These are phyloP conservation scores for Alliaria petiolata DNA, from an alignment of 345 rosid species.

Conservation along the genomic window DNA sequence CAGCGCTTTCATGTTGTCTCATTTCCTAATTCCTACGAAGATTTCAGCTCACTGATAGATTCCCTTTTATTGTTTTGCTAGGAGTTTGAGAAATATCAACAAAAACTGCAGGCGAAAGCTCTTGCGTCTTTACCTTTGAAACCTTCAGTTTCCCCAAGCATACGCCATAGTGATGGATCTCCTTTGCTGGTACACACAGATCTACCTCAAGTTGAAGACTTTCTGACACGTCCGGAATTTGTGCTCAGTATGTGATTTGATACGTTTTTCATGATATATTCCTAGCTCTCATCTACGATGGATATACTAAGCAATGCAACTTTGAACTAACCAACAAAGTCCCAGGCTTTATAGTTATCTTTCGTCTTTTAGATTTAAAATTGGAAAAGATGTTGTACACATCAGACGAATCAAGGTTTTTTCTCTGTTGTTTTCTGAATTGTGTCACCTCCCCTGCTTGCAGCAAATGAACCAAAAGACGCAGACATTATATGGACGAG, in stretches of 20 bases:
- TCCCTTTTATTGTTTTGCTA: conserved; percentile 30
- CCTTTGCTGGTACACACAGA: conserved; percentile 74
- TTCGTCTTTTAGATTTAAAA: neutral
- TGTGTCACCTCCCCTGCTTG: conserved; percentile 10
- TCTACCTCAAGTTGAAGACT: conserved; percentile 84
- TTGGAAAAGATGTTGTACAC: neutral
- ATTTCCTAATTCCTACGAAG: neutral
- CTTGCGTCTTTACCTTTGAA: conserved; percentile 29
- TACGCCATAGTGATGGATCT: conserved; percentile 43
- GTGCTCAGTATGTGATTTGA: conserved; percentile 56
- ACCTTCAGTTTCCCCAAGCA: conserved; percentile 37
- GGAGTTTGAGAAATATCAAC: conserved; percentile 67
- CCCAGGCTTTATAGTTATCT: neutral
- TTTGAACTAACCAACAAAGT: neutral
- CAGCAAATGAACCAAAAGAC: conserved; percentile 75
- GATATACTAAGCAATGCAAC: neutral
- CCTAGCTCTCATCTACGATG: conserved; percentile 1
- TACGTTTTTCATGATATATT: conserved; percentile 10
- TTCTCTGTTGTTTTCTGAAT: conserved; percentile 3
- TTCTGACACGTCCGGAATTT: conserved; percentile 78
- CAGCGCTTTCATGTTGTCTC: neutral
- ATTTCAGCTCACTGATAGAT: conserved; percentile 16
- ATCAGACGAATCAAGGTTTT: neutral
- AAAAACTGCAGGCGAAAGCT: conserved; percentile 41
- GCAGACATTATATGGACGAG: conserved; percentile 95